A percentile compares a stretch with the other conserved stretches of the same genome.
Evolutionary conservation across 768 basidiomycete genomes (phyloP).

Genomic region (Peribolospora baueri): DNA sequence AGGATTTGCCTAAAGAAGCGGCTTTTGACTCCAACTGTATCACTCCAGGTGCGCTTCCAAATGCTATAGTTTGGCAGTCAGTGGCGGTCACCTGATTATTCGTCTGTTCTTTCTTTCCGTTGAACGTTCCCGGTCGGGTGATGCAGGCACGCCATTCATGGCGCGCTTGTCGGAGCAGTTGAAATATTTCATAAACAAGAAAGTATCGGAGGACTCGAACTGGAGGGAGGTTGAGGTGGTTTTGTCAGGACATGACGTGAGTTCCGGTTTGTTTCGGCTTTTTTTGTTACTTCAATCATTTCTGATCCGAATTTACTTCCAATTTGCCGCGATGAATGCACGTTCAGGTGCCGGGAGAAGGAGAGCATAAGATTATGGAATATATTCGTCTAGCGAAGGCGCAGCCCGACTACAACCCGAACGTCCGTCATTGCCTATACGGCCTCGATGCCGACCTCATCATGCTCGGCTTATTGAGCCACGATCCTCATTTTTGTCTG

Average conservation of each 20-base stretch:
- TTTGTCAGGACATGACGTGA: slow-evolving; percentile 73
- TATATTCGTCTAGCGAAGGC: slow-evolving; percentile 86
- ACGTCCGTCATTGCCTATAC: slow-evolving; percentile 90
- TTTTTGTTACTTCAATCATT: background rate
- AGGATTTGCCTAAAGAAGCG: slow-evolving; percentile 73
- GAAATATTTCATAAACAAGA: slow-evolving; percentile 91
- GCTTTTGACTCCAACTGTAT: slow-evolving; percentile 98
- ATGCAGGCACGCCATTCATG: slow-evolving; percentile 81
- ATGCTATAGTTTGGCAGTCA: background rate
- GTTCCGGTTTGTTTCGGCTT: background rate
- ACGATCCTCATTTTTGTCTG: slow-evolving; percentile 96
- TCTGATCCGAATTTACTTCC: background rate
- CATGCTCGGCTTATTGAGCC: slow-evolving; percentile 88
- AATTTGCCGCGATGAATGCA: too few relatives aligned
- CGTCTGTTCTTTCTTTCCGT: background rate
- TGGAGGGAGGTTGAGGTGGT: slow-evolving; percentile 85
- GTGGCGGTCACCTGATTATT: background rate
- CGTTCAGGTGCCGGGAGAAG: slow-evolving; percentile 58
- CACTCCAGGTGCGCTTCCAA: slow-evolving; percentile 52
- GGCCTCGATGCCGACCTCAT: slow-evolving; percentile 95
- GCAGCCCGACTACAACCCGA: slow-evolving; percentile 87
- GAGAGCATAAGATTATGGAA: slow-evolving; percentile 99
- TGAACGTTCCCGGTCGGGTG: too few relatives aligned
- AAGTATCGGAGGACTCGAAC: slow-evolving; percentile 86
- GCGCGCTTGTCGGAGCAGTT: slow-evolving; percentile 68